Conservation (phyloP, 169 alveolate genomes). For the Cryptosporidium baileyi region DNA sequence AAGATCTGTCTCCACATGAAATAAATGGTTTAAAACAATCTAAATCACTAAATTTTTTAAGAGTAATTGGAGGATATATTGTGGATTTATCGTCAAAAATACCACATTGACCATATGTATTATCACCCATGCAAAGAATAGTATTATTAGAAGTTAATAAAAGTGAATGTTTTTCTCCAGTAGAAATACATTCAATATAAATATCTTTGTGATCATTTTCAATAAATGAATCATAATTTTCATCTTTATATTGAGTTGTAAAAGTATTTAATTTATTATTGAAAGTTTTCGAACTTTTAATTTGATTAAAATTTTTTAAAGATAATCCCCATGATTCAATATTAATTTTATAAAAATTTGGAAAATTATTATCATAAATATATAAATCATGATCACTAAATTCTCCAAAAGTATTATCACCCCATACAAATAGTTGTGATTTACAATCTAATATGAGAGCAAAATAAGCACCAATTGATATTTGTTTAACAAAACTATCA, state of each 20-base stretch:
- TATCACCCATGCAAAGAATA: conserved; percentile 50
- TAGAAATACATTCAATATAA: conserved; percentile 22
- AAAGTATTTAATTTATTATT: not conserved
- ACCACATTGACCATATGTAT: conserved; percentile 67
- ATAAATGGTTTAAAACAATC: conserved; percentile 33
- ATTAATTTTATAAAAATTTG: conserved; percentile 26
- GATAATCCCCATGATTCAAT: conserved; percentile 54
- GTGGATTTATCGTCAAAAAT: conserved; percentile 11
- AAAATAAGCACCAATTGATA: conserved; percentile 63
- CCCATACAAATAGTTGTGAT: conserved; percentile 56
- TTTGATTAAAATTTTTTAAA: not conserved
- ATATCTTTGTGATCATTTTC: not conserved
- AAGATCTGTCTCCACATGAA: conserved; percentile 41
- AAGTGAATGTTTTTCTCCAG: conserved; percentile 65
- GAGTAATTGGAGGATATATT: conserved; percentile 24
- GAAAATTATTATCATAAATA: conserved; percentile 11
- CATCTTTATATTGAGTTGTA: not conserved
- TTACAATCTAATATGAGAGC: conserved; percentile 18
- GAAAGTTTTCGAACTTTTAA: no score
- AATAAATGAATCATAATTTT: not conserved
- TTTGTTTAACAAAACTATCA: not conserved
- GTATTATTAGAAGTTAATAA: conserved; percentile 23
- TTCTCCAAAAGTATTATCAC: conserved; percentile 61
- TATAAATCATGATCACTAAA: conserved; percentile 6
- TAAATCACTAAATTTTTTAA: conserved; percentile 29